A percentile compares a stretch with the other conserved stretches of the same genome.
Conservation (phyloP, 495 filamentous ascomycete genomes). For the Paragyromitra xinjiangensis region DNA sequence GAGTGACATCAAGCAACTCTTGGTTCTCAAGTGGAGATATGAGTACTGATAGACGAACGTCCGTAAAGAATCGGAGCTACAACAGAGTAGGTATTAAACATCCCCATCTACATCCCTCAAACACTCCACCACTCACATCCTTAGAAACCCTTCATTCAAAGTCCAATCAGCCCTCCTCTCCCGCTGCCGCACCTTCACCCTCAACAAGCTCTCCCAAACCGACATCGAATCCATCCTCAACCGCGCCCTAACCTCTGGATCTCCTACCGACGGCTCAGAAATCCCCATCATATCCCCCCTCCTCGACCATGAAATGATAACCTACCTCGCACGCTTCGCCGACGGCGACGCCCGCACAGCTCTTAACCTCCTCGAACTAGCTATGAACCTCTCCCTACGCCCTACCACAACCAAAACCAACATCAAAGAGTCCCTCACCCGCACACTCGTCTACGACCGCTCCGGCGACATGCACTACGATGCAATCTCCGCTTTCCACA, state of each 20-base stretch:
- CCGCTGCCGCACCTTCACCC: slow-evolving; percentile 87
- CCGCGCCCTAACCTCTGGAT: slow-evolving; percentile 74
- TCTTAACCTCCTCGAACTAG: slow-evolving; percentile 89
- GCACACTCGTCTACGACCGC: slow-evolving; percentile 92
- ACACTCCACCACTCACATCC: slow-evolving; percentile 6
- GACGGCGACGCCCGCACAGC: slow-evolving; percentile 93
- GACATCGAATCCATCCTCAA: slow-evolving; percentile 76
- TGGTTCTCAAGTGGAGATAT: not conserved
- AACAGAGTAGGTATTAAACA: slow-evolving; percentile 68
- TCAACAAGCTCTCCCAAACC: slow-evolving; percentile 74
- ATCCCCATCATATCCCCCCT: slow-evolving; percentile 64
- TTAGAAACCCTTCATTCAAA: slow-evolving; percentile 87
- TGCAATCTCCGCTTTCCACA: slow-evolving; percentile 96
- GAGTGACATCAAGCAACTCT: slow-evolving; percentile 31
- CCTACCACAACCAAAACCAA: slow-evolving; percentile 66
- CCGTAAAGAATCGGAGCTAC: slow-evolving; percentile 81
- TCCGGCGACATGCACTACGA: slow-evolving; percentile 96
- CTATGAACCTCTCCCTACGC: slow-evolving; percentile 67
- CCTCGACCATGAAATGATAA: slow-evolving; percentile 78
- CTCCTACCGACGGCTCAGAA: slow-evolving; percentile 56
- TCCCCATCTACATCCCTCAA: not conserved
- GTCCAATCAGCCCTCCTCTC: slow-evolving; percentile 87
- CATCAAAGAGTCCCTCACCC: slow-evolving; percentile 82
- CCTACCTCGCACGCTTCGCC: slow-evolving; percentile 82
- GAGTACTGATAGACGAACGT: slow-evolving; percentile 14